Conservation (phyloP, 2,329 filamentous ascomycete species). For the Fusarium buharicum region DNA sequence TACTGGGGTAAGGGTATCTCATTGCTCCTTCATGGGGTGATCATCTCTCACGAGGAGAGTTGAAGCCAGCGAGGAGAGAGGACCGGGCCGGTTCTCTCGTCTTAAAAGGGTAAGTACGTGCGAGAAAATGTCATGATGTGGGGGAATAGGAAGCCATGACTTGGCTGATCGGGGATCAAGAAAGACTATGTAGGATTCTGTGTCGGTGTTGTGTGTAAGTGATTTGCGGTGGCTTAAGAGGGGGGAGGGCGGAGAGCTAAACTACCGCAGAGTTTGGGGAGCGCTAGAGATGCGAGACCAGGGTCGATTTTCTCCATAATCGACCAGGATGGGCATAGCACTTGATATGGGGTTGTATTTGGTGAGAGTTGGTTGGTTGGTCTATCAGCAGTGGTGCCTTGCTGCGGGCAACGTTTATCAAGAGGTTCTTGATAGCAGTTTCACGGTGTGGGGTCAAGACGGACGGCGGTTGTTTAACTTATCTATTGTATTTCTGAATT, state of each 20-base stretch:
- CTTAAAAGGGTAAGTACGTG: slow-evolving; percentile 25
- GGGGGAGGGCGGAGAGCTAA: not conserved
- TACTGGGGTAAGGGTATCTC: not conserved
- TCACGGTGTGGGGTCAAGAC: slow-evolving; percentile 23
- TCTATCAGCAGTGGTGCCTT: not conserved
- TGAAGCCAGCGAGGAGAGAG: slow-evolving; percentile 10
- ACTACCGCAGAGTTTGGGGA: slow-evolving; percentile 14
- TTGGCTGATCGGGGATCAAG: slow-evolving; percentile 32
- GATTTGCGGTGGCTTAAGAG: slow-evolving; percentile 16
- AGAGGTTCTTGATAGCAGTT: slow-evolving; percentile 31
- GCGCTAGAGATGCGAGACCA: slow-evolving; percentile 27
- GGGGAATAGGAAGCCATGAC: slow-evolving; percentile 41
- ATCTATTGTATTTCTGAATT: not conserved
- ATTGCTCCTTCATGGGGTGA: slow-evolving; percentile 1
- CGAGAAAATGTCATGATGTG: slow-evolving; percentile 36
- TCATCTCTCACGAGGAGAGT: not conserved
- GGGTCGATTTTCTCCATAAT: slow-evolving; percentile 5
- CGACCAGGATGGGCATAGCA: slow-evolving; percentile 4
- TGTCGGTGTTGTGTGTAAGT: not conserved
- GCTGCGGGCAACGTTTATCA: slow-evolving; percentile 24
- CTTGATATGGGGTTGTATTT: not conserved
- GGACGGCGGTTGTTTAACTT: slow-evolving; percentile 10
- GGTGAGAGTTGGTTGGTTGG: not conserved
- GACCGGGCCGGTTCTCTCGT: slow-evolving; percentile 33
- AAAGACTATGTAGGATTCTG: slow-evolving; percentile 8